phyloP scores from a whole-genome alignment of 495 filamentous ascomycete species.

The Trichoderma parareesei region DNA sequence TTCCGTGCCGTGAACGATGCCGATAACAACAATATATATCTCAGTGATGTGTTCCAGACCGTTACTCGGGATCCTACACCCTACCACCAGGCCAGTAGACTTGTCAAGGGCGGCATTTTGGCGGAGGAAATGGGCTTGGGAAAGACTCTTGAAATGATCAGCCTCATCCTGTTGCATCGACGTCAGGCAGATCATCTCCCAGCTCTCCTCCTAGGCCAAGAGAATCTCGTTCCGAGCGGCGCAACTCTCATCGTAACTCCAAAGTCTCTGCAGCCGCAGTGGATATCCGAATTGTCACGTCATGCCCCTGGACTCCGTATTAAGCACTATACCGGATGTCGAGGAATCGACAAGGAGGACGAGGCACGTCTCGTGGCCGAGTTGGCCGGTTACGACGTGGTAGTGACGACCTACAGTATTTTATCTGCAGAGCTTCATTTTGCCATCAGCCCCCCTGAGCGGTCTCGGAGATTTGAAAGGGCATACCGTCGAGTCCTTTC shows the following conservation, averaged over 20 bases:
- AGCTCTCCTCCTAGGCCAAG: constrained; percentile 23
- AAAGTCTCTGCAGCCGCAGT: constrained; percentile 72
- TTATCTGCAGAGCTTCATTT: constrained; percentile 72
- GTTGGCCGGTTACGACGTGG: constrained; percentile 59
- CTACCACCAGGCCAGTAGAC: constrained; percentile 34
- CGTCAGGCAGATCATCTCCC: constrained; percentile 20
- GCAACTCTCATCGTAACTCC: constrained; percentile 88
- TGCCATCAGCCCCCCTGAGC: constrained; percentile 52
- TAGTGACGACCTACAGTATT: constrained; percentile 79
- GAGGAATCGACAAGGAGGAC: constrained; percentile 23
- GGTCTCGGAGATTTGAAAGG: constrained; percentile 57
- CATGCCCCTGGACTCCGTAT: constrained; percentile 46
- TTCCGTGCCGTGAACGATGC: constrained; percentile 23
- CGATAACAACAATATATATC: constrained; percentile 24
- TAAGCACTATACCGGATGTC: constrained; percentile 39
- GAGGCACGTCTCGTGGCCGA: constrained; percentile 38
- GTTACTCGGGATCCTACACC: constrained; percentile 43
- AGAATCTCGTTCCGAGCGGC: constrained; percentile 35
- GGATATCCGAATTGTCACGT: constrained; percentile 66
- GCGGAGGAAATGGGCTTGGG: constrained; percentile 97
- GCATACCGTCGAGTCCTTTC: constrained; percentile 60
- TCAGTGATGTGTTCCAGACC: constrained; percentile 58
- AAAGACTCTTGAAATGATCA: constrained; percentile 86
- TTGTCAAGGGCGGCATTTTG: constrained; percentile 58
- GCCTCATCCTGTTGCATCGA: constrained; percentile 60